These are phyloP conservation scores for Blastomyces gilchristii DNA, from an alignment of 2,329 filamentous ascomycete species.

Conservation along the genomic window DNA sequence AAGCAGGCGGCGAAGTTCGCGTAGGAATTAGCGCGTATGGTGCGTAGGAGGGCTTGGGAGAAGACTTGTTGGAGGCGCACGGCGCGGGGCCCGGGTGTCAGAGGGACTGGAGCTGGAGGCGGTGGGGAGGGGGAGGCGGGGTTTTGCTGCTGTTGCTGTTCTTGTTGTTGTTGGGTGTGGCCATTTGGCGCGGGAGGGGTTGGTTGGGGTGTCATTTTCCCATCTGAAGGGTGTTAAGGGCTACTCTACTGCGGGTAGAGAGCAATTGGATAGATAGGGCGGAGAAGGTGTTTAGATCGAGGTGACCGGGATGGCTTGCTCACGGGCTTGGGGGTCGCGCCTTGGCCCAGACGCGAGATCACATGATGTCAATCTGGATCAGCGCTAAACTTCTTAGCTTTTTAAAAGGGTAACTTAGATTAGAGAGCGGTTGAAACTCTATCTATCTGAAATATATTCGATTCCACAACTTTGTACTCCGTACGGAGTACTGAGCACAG, in stretches of 20 bases:
- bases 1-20: conserved; percentile 54
- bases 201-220: neutral
- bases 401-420: neutral
- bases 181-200: neutral
- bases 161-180: conserved; percentile 8
- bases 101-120: conserved; percentile 43
- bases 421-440: neutral
- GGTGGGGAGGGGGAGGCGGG: conserved; percentile 41
- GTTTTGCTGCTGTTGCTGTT: conserved; percentile 22
- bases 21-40: conserved; percentile 51
- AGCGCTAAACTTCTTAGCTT: too few relatives aligned
- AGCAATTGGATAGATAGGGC: neutral
- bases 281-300: neutral
- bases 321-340: too few relatives aligned
- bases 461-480: too few relatives aligned
- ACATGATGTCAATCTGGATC: neutral
- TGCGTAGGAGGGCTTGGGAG: conserved; percentile 48
- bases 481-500: too few relatives aligned
- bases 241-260: neutral
- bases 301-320: neutral
- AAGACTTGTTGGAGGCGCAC: conserved; percentile 51
- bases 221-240: neutral
- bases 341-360: neutral
- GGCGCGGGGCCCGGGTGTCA: conserved; percentile 50
- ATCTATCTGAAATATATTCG: too few relatives aligned